These are phyloP conservation scores for Alternaria consortialis DNA, from an alignment of 2,329 filamentous ascomycete species.

Conservation along the genomic window DNA sequence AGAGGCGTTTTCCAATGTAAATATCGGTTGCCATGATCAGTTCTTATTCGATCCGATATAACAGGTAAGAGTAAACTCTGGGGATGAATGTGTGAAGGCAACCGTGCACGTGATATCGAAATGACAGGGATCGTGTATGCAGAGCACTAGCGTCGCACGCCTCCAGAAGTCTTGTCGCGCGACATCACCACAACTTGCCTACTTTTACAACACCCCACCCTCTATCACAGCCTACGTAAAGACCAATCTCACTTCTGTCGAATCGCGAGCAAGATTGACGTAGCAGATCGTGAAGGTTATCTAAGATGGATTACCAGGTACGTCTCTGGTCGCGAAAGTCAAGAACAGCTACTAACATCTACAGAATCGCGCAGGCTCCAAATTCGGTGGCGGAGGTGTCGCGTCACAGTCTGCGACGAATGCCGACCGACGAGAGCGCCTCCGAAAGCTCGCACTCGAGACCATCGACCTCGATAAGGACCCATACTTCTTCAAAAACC, in stretches of 20 bases:
- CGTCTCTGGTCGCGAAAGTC: slow-evolving; percentile 6
- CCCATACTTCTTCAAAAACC: slow-evolving; percentile 99
- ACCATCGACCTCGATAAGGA: slow-evolving; percentile 99
- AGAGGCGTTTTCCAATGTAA: slow-evolving; percentile 77
- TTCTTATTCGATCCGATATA: neutral
- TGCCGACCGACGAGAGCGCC: slow-evolving; percentile 94
- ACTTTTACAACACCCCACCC: slow-evolving; percentile 2
- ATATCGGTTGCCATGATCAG: slow-evolving; percentile 43
- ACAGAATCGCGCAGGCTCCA: slow-evolving; percentile 92
- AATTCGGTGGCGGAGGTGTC: slow-evolving; percentile 96
- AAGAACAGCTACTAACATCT: slow-evolving; percentile 24
- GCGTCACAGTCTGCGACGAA: slow-evolving; percentile 93
- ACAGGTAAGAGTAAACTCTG: neutral
- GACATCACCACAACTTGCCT: slow-evolving; percentile 21
- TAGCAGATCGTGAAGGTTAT: slow-evolving; percentile 1
- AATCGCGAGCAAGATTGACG: slow-evolving; percentile 5
- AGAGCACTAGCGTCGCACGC: slow-evolving; percentile 29
- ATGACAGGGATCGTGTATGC: slow-evolving; percentile 12
- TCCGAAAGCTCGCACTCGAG: slow-evolving; percentile 97
- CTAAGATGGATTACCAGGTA: slow-evolving; percentile 63
- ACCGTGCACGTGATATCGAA: slow-evolving; percentile 14
- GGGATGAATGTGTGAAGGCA: slow-evolving; percentile 11
- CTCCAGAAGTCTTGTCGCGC: slow-evolving; percentile 32
- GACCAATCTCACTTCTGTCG: neutral
- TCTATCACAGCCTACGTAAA: slow-evolving; percentile 1